Conservation (phyloP, 2,329 filamentous ascomycete genomes). For the Helicocarpus griseus region DNA sequence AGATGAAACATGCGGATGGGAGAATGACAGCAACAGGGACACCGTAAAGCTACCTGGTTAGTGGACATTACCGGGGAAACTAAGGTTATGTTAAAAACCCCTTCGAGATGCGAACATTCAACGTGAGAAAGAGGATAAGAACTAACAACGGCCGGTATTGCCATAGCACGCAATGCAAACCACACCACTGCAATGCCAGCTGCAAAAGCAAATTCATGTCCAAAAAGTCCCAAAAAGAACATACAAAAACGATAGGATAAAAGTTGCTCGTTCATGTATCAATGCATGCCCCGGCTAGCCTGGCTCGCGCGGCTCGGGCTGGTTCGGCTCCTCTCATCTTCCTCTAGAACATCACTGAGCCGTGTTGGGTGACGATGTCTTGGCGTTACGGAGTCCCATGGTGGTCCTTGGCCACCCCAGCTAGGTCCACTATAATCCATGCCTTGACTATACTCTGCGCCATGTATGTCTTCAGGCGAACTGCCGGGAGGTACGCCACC, state of each 20-base stretch:
- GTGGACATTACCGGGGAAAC: no score
- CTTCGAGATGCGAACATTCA: neutral
- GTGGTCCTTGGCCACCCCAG: conserved; percentile 54
- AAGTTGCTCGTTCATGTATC: conserved; percentile 29
- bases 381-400: conserved; percentile 66
- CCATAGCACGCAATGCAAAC: neutral
- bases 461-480: conserved; percentile 18
- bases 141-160: neutral
- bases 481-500: conserved; percentile 16
- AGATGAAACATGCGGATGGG: neutral
- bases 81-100: no score
- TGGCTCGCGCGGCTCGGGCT: conserved; percentile 61
- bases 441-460: conserved; percentile 24
- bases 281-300: conserved; percentile 33
- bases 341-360: conserved; percentile 78
- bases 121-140: neutral
- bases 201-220: neutral
- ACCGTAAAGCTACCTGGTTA: no score
- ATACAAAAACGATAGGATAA: neutral
- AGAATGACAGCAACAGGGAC: no score
- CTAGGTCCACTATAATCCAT: conserved; percentile 59
- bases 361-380: conserved; percentile 78
- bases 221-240: neutral
- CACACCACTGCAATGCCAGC: neutral
- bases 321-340: conserved; percentile 64